These are phyloP conservation scores for Fusarium guadeloupense DNA, from an alignment of 2,329 filamentous ascomycete species.

Conservation along the genomic window DNA sequence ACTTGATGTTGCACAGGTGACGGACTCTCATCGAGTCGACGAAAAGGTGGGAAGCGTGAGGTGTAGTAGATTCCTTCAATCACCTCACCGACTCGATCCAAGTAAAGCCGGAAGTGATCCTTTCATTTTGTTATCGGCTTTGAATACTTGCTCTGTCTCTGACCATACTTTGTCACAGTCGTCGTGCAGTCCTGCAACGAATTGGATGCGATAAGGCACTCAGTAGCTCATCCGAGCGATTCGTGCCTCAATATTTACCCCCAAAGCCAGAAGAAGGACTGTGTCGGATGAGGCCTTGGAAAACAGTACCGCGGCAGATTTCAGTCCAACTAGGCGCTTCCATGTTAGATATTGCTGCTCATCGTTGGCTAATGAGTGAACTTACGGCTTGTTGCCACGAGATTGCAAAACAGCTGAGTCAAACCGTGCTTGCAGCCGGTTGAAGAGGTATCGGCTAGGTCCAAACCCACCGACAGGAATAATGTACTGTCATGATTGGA, in stretches of 20 bases:
- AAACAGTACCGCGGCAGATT: conserved; percentile 48
- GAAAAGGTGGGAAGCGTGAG: not conserved
- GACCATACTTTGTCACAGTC: conserved; percentile 27
- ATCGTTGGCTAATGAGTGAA: not conserved
- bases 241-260: conserved; percentile 31
- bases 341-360: not conserved
- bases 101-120: conserved; percentile 38
- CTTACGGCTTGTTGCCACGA: conserved; percentile 48
- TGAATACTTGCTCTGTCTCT: rapidly evolving
- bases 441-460: conserved; percentile 43
- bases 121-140: conserved; percentile 22
- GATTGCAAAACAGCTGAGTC: conserved; percentile 44
- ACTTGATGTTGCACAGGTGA: conserved; percentile 32
- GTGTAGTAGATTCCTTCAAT: not conserved
- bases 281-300: conserved; percentile 31
- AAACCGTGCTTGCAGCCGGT: conserved; percentile 27
- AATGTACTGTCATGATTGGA: conserved; percentile 44
- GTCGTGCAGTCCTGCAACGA: conserved; percentile 5
- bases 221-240: conserved; percentile 47
- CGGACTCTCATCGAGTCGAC: rapidly evolving
- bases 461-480: conserved; percentile 54
- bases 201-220: rapidly evolving
- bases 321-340: conserved; percentile 46
- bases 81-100: rapidly evolving
- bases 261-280: not conserved